phyloP scores from a whole-genome alignment of 2,329 filamentous ascomycete species.

The Aspergillus fumigatiaffinis region DNA sequence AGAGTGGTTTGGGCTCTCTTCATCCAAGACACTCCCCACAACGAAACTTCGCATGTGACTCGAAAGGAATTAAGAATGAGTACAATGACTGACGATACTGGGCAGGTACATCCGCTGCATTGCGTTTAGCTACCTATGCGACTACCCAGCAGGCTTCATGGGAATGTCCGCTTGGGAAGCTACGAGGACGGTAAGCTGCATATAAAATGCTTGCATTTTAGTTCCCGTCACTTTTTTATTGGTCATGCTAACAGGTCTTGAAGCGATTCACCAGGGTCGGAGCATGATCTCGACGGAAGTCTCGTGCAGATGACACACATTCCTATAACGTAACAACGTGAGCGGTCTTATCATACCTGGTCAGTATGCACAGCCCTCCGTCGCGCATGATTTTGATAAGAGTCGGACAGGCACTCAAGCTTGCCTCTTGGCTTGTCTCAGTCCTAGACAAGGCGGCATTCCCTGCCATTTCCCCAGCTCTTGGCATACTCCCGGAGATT shows the following conservation, averaged over 20 bases:
- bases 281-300: no score
- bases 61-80: not conserved
- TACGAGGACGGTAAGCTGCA: not conserved
- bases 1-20: not conserved
- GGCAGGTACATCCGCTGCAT: not conserved
- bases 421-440: not conserved
- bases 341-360: not conserved
- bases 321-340: not conserved
- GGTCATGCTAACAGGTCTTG: not conserved
- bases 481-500: not conserved
- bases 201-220: not conserved
- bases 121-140: not conserved
- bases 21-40: not conserved
- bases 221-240: not conserved
- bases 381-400: not conserved
- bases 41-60: not conserved
- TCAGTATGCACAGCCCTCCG: not conserved
- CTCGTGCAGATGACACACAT: not conserved
- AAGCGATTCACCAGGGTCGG: no score
- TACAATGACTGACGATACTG: not conserved
- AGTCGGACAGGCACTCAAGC: not conserved
- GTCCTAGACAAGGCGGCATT: not conserved
- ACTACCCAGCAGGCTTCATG: not conserved
- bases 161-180: not conserved
- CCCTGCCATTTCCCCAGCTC: not conserved